Percentiles rank a stretch among this genome's conserved stretches.
Evolutionary conservation across 2,329 filamentous ascomycete species (phyloP).

Genomic region (Colletotrichum aenigma): DNA sequence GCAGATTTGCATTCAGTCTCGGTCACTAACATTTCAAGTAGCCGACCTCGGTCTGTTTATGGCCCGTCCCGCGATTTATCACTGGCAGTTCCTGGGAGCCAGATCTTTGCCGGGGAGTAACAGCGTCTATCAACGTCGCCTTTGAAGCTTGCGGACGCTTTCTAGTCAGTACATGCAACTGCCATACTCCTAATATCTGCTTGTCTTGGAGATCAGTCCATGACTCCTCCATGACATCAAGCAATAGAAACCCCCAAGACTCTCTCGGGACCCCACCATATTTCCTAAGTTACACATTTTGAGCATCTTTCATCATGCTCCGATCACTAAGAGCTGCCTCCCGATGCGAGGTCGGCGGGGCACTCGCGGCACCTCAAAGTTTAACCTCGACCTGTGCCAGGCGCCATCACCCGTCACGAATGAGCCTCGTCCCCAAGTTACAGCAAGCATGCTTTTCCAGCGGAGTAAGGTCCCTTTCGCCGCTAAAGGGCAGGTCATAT

Average conservation of each 20-base stretch:
- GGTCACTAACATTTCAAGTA: background rate
- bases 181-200: fast-evolving
- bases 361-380: background rate
- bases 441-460: background rate
- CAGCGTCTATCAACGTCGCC: fast-evolving
- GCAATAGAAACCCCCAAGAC: background rate
- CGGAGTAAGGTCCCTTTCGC: background rate
- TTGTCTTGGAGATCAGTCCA: background rate
- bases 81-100: background rate
- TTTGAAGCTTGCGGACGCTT: fast-evolving
- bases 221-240: background rate
- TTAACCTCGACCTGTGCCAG: background rate
- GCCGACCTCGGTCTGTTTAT: background rate
- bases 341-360: background rate
- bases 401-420: background rate
- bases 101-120: background rate
- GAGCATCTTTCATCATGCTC: background rate
- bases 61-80: fast-evolving
- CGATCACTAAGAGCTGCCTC: background rate
- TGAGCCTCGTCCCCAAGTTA: background rate
- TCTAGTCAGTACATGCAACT: fast-evolving
- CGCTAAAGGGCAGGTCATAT: background rate
- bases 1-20: background rate
- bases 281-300: background rate
- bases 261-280: fast-evolving